A percentile compares a stretch with the other conserved stretches of the same genome.
Evolutionary conservation across 2,329 filamentous ascomycete species (phyloP).

Genomic region (Stagonosporopsis vannaccii): DNA sequence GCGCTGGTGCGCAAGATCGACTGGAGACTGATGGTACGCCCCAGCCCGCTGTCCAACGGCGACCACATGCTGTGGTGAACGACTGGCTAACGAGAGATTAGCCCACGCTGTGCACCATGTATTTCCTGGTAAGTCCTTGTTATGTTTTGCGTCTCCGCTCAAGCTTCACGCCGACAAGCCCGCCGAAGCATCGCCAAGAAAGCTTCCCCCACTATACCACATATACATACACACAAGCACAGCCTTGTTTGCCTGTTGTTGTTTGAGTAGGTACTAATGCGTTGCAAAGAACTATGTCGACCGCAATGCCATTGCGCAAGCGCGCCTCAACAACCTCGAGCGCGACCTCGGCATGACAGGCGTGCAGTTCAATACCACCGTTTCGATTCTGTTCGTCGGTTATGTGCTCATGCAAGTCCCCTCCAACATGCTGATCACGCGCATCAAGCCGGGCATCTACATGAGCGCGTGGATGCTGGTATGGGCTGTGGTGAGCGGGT

Average conservation of each 20-base stretch:
- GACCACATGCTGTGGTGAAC: not conserved
- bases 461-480: conserved; percentile 45
- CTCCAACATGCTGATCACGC: conserved; percentile 54
- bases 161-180: conserved; percentile 1
- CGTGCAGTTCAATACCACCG: conserved; percentile 22
- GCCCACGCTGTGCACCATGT: conserved; percentile 55
- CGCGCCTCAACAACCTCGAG: conserved; percentile 68
- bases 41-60: not conserved
- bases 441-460: conserved; percentile 43
- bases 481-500: conserved; percentile 48
- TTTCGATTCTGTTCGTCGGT: conserved; percentile 58
- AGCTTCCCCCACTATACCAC: not conserved
- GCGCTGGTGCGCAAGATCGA: conserved; percentile 45
- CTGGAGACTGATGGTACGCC: conserved; percentile 38
- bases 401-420: conserved; percentile 48
- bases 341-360: conserved; percentile 53
- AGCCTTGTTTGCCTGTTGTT: not conserved
- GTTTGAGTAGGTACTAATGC: not conserved
- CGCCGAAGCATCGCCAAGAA: conserved; percentile 11
- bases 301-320: conserved; percentile 71
- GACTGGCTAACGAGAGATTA: conserved; percentile 10
- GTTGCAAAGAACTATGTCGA: conserved; percentile 52
- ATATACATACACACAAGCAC: not conserved
- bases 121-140: conserved; percentile 37
- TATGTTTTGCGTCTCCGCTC: not conserved